Evolutionary conservation across 2,329 filamentous ascomycete genomes (phyloP), one percentile per base, ranked within the genome.

Genomic region (Alternaria conjuncta): DNA sequence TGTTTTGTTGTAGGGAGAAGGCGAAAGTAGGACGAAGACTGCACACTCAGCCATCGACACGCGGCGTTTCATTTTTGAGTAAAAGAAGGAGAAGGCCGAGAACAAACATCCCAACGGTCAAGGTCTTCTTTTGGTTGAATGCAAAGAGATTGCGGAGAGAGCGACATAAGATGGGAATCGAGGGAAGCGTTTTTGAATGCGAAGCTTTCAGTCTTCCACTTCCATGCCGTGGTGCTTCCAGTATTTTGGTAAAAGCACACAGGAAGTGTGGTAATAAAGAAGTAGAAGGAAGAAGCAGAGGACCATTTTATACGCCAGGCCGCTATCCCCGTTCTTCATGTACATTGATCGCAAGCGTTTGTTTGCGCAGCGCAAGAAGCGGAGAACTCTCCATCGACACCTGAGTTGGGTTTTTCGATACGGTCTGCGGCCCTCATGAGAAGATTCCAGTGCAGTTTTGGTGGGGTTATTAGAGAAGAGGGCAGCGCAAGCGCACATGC

Each of bases 131-230:
- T 36, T 18, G 36, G 36, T 18, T 6, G 2, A 11, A 41, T 41
- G n/a, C n/a, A 1, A 11, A 18, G n/a, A 11, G 9, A 0, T 41
- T 3, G 36, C 3, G 0, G 36, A 18, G 9, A 11, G 0, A 3
- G 0, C n/a, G 9, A 41, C 36, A 41, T 41, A 41, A 41, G 36
- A 41, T 41, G 36, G 36, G 36, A 41, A 41, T 41, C n/a, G 36
- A 41, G 36, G 36, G 36, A 41, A 3, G 15, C 1, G 0, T 41
- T n/a, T 41, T 41, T 41, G 32, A 15, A 13, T 32, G 13, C 13
- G 30, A 30, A 30, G 3, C 5, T 3, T 5, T 2, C 12, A 13
- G 11, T 11, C 28, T 12, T 4, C 10, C 0, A 30, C 28, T 30
- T 13, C 5, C 11, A 30, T 32, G n/a, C n/a, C n/a, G n/a, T n/a